Evolutionary conservation across 805 yeast species (phyloP), one percentile per base, ranked within the genome.

Genomic region (Saturnispora bothae): DNA sequence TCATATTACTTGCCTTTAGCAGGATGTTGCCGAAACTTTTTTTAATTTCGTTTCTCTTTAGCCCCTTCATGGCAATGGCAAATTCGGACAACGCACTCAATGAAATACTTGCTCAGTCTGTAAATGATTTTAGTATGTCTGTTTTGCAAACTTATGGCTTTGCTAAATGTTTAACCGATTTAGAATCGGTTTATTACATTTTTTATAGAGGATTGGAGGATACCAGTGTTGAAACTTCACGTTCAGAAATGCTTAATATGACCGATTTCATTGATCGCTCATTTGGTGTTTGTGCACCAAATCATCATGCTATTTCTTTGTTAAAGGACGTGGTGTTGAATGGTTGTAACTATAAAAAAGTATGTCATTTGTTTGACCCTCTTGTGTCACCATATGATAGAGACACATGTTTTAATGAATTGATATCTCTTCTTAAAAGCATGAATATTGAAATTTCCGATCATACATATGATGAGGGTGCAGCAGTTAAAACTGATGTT

Each of bases 301-400:
- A 20, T 9, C 28, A 20, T 4, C 32, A 21, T 4, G 13, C 6
- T 5, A n/a, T 13, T 10, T 7, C n/a, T 7, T n/a, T 27, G 12
- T 10, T 27, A 7, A n/a, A 10, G 6, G 29, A 10, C 6, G 29
- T 6, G 6, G 6, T n/a, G n/a, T 5, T 6, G 15, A 27, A 27
- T 14, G 6, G 8, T 3, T n/a, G n/a, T n/a, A 26, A 26, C 7
- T 18, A 25, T 9, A 7, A 10, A 4, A 6, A 8, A 3, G 13
- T 3, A 26, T 34, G 37, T 13, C 31, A 18, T 27, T 18, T 27
- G 14, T 34, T 34, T 34, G 27, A 34, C 19, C 31, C 37, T 4
- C 10, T 9, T 8, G 19, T 7, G 2, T 4, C 23, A n/a, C 16
- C 18, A n/a, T 10, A 19, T 15, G 12, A 4, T 6, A 34, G 12